Percentiles rank a stretch among this genome's conserved stretches.
Conservation (phyloP, 768 basidiomycete genomes). For the Cystofilobasidium macerans region DNA sequence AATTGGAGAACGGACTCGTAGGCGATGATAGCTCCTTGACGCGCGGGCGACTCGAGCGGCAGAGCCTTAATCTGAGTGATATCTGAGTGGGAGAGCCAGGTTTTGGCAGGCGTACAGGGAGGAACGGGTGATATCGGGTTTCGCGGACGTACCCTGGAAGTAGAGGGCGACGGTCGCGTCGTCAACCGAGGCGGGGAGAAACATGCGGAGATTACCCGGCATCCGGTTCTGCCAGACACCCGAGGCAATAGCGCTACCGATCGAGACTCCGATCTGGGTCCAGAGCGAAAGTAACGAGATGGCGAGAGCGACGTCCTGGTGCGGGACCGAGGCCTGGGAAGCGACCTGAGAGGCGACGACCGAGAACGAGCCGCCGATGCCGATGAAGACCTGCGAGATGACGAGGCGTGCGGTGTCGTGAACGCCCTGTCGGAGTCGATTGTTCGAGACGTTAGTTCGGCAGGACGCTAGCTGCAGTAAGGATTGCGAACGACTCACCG, state of each 20-base stretch:
- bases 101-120: not conserved
- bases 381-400: constrained; percentile 33
- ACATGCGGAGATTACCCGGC: constrained; percentile 29
- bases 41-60: constrained; percentile 19
- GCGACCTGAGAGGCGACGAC: constrained; percentile 37
- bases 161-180: constrained; percentile 34
- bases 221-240: constrained; percentile 27
- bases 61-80: constrained; percentile 10
- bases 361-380: constrained; percentile 29
- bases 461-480: too few species aligned
- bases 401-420: constrained; percentile 33
- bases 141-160: constrained; percentile 27
- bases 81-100: not conserved
- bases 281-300: constrained; percentile 39
- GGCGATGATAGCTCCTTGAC: constrained; percentile 16
- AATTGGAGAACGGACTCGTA: constrained; percentile 24
- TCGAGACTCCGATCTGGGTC: constrained; percentile 38
- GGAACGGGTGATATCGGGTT: too few species aligned
- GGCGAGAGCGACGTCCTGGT: constrained; percentile 39
- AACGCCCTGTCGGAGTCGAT: too few species aligned
- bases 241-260: constrained; percentile 38
- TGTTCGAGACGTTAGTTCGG: too few species aligned
- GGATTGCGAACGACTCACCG: too few species aligned
- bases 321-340: constrained; percentile 39
- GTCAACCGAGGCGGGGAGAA: constrained; percentile 31